phyloP scores from a whole-genome alignment of 306 rosid genomes.

The Vachellia collinsii region DNA sequence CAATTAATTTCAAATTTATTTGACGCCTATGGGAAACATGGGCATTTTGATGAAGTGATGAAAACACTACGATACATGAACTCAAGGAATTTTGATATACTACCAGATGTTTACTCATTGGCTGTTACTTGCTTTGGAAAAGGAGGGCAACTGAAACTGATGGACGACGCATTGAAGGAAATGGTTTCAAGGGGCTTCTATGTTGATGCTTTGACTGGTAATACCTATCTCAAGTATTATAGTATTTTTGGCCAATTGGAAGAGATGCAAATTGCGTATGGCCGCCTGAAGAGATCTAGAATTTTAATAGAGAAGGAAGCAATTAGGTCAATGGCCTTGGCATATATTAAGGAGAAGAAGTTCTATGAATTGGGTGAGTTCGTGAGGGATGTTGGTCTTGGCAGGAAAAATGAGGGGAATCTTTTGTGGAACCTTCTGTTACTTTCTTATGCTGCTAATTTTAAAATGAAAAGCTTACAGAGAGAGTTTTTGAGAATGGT shows the following conservation, averaged over 20 bases:
- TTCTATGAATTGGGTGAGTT: constrained; percentile 75
- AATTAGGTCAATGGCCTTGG: constrained; percentile 68
- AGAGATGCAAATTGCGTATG: constrained; percentile 77
- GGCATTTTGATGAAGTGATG: constrained; percentile 43
- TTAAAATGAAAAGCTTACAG: constrained; percentile 92
- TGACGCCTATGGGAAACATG: constrained; percentile 50
- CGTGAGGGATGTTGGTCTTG: constrained; percentile 75
- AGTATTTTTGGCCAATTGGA: constrained; percentile 69
- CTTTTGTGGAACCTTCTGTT: constrained; percentile 85
- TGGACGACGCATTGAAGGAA: constrained; percentile 67
- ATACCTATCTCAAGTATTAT: constrained; percentile 58
- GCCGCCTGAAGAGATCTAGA: constrained; percentile 66
- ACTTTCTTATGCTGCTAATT: constrained; percentile 84
- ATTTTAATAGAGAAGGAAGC: constrained; percentile 63
- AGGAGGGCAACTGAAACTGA: constrained; percentile 71
- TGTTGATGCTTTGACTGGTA: constrained; percentile 57
- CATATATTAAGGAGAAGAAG: constrained; percentile 58
- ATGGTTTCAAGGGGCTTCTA: constrained; percentile 65
- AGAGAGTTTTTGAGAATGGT: constrained; percentile 81
- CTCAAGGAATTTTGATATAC: constrained; percentile 47
- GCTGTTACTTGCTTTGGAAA: constrained; percentile 82
- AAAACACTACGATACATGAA: constrained; percentile 48
- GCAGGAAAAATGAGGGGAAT: constrained; percentile 75
- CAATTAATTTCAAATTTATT: constrained; percentile 56
- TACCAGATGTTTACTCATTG: constrained; percentile 64